phyloP scores from a whole-genome alignment of 2,329 filamentous ascomycete genomes.

The Fusarium zealandicum region DNA sequence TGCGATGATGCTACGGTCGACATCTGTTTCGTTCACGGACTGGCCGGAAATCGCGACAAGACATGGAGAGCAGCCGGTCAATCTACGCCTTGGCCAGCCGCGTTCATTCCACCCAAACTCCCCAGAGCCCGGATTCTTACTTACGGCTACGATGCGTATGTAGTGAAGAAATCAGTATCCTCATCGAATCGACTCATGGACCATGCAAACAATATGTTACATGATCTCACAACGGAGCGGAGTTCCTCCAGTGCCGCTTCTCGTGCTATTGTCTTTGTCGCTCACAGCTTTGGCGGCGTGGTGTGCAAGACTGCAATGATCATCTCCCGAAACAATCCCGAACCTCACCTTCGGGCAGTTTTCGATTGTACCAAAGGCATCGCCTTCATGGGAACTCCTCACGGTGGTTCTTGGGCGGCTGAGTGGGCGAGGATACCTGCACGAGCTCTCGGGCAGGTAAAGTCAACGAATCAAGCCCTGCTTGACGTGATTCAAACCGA shows the following conservation, averaged over 20 bases:
- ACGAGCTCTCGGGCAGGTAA: slow-evolving; percentile 41
- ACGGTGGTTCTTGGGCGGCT: slow-evolving; percentile 46
- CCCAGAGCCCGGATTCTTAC: slow-evolving; percentile 47
- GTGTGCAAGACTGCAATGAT: slow-evolving; percentile 49
- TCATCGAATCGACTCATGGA: slow-evolving; percentile 40
- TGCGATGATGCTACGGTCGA: slow-evolving; percentile 17
- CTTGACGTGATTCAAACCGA: slow-evolving; percentile 40
- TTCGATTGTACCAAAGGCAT: slow-evolving; percentile 41
- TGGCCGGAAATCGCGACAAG: slow-evolving; percentile 48
- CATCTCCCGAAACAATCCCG: slow-evolving; percentile 42
- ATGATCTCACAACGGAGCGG: slow-evolving; percentile 39
- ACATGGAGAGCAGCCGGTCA: slow-evolving; percentile 48
- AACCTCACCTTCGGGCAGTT: slow-evolving; percentile 41
- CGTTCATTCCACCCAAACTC: slow-evolving; percentile 43
- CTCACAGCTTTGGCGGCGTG: slow-evolving; percentile 50
- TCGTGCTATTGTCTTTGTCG: slow-evolving; percentile 46
- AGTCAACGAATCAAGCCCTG: slow-evolving; percentile 43
- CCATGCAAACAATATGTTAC: slow-evolving; percentile 44
- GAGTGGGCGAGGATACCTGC: slow-evolving; percentile 44
- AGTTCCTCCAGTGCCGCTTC: slow-evolving; percentile 21
- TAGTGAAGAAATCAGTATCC: slow-evolving; percentile 25
- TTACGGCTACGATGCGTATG: slow-evolving; percentile 50
- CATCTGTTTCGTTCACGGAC: slow-evolving; percentile 51
- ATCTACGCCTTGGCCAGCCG: slow-evolving; percentile 45
- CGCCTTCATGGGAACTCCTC: slow-evolving; percentile 50